phyloP scores from a whole-genome alignment of 2,329 filamentous ascomycete species.

The Thielaviopsis punctulata region DNA sequence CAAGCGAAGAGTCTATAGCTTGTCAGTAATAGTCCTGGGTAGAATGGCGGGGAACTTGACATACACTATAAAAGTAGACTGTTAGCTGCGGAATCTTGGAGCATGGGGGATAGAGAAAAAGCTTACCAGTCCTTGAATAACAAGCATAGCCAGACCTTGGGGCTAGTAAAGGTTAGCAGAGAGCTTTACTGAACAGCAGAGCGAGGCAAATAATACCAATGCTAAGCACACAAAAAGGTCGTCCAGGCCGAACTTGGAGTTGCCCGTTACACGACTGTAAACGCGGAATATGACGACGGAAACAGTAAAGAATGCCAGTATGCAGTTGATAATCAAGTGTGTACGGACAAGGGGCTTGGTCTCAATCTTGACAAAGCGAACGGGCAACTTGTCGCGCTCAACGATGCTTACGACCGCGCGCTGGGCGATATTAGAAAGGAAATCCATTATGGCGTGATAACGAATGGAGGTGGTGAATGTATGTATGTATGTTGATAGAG shows the following conservation, averaged over 20 bases:
- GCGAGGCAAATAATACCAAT: constrained; percentile 13
- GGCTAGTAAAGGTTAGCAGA: constrained; percentile 11
- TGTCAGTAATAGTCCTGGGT: not conserved
- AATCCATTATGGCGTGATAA: not conserved
- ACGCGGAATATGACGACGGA: constrained; percentile 16
- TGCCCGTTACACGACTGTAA: constrained; percentile 16
- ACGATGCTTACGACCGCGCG: not conserved
- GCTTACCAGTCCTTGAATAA: constrained; percentile 19
- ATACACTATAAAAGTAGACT: constrained; percentile 6
- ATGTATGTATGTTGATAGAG: not conserved
- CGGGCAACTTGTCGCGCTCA: constrained; percentile 7
- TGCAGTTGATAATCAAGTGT: constrained; percentile 17
- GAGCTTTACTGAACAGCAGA: not conserved
- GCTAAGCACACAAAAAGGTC: constrained; percentile 22
- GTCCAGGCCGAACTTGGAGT: constrained; percentile 20
- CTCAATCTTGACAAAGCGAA: constrained; percentile 6
- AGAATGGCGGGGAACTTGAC: not conserved
- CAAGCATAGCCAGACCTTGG: constrained; percentile 17
- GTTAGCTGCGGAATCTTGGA: not conserved
- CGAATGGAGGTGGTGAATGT: not conserved
- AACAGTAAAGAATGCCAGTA: constrained; percentile 14
- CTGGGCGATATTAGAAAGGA: not conserved
- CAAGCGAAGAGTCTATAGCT: constrained; percentile 14
- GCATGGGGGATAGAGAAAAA: not conserved
- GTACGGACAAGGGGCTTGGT: constrained; percentile 14